A percentile compares a stretch with the other conserved stretches of the same genome.
Conservation (phyloP, 2,329 filamentous ascomycete species). For the Setomelanomma holmii region DNA sequence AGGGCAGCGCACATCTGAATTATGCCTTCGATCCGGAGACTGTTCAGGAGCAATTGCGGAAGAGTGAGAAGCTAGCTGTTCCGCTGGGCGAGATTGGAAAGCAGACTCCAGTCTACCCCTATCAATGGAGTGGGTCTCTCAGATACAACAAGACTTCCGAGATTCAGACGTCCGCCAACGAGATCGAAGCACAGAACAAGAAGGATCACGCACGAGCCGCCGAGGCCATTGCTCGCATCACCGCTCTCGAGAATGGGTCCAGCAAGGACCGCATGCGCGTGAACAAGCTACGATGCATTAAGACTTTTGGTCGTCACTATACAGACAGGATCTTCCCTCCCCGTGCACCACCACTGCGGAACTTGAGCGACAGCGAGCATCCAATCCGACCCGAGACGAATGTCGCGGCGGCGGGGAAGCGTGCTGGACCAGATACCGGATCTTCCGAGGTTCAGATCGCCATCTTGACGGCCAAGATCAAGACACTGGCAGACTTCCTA, state of each 20-base stretch:
- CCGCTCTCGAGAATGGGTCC: conserved; percentile 77
- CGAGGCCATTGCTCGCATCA: conserved; percentile 80
- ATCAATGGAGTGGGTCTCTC: conserved; percentile 12
- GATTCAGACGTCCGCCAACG: conserved; percentile 22
- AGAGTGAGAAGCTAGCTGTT: conserved; percentile 72
- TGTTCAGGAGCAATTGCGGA: conserved; percentile 69
- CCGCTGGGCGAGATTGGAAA: conserved; percentile 50
- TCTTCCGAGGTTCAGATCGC: conserved; percentile 98
- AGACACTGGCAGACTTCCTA: conserved; percentile 76
- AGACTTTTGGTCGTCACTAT: conserved; percentile 87
- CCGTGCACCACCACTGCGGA: conserved; percentile 58
- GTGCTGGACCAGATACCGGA: conserved; percentile 90
- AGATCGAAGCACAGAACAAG: conserved; percentile 28
- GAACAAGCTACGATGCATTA: conserved; percentile 84
- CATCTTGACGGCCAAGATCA: conserved; percentile 93
- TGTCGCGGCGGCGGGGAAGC: conserved; percentile 51
- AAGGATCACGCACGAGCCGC: conserved; percentile 70
- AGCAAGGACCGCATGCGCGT: conserved; percentile 79
- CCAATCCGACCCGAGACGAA: conserved; percentile 54
- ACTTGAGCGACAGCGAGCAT: conserved; percentile 51
- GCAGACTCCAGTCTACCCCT: conserved; percentile 1
- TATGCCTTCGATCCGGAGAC: conserved; percentile 75
- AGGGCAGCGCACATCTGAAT: conserved; percentile 66
- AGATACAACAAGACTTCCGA: conserved; percentile 6
- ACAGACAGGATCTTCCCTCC: conserved; percentile 76